Evolutionary conservation across 495 filamentous ascomycete genomes (phyloP).

Genomic region (Penicillium tannophilum): DNA sequence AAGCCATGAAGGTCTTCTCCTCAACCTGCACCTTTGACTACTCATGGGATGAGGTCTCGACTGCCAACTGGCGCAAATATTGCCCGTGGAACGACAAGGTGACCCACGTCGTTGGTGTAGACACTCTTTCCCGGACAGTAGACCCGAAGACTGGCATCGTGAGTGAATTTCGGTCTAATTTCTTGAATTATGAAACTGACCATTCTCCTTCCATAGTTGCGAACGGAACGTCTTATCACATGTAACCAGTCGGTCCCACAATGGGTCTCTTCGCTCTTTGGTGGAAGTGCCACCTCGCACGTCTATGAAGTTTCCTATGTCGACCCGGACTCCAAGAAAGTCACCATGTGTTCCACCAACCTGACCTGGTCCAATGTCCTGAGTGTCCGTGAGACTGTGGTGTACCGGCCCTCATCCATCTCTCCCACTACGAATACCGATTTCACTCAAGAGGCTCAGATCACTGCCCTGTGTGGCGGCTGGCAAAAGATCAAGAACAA

Average conservation of each 20-base stretch:
- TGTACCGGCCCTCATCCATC: constrained; percentile 67
- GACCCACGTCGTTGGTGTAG: constrained; percentile 90
- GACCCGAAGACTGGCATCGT: constrained; percentile 83
- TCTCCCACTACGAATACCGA: constrained; percentile 62
- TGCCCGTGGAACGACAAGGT: constrained; percentile 97
- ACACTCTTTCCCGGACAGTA: constrained; percentile 81
- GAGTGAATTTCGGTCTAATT: constrained; percentile 34
- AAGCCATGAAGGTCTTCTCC: constrained; percentile 89
- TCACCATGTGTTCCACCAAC: constrained; percentile 93
- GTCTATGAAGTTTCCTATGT: constrained; percentile 96
- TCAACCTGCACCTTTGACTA: constrained; percentile 89
- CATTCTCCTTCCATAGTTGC: constrained; percentile 57
- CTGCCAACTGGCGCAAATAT: constrained; percentile 99
- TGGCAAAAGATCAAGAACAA: constrained; percentile 94
- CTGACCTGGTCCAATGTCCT: constrained; percentile 87
- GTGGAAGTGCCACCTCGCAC: constrained; percentile 71
- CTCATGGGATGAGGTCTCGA: constrained; percentile 97
- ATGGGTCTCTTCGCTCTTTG: constrained; percentile 79
- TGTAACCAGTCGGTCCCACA: constrained; percentile 87
- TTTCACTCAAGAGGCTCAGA: constrained; percentile 85
- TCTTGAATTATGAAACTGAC: constrained; percentile 12
- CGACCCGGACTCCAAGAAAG: constrained; percentile 74
- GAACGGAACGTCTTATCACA: constrained; percentile 95
- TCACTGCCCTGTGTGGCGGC: constrained; percentile 91
- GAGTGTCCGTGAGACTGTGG: constrained; percentile 84